Base-by-base conservation (phyloP, 129 eudicot species). In the Solidago caesia region DNA sequence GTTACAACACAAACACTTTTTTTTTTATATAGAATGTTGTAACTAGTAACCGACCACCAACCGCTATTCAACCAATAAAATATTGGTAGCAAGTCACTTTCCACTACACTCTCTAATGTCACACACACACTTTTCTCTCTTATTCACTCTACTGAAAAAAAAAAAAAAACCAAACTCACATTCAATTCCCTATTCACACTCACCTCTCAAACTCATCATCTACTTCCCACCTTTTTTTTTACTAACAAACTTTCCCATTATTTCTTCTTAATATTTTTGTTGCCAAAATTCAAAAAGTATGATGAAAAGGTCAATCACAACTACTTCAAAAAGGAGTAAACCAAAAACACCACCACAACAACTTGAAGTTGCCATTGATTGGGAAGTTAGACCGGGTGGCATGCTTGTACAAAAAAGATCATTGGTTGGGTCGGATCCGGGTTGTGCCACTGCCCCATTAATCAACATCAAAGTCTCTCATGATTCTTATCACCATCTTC, bases 341-440 rank as follows among this genome's bases (percentile, higher is more conserved):
- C 61, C 21, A 62, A 56, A 76, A 76, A 33, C 43, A 75, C 49
- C 76, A 72, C 62, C 75, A 86, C 42, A 60, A 13, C 67, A 76
- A 26, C 8, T 43, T 44, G 49, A 71, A 44, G 67, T 29, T n/a
- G 66, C 72, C 33, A 82, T 79, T 57, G 89, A 85, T 67, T 85
- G 92, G 89, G 89, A 88, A 76, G 84, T 85, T 65, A 85, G 86
- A 60, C 87, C 92, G 27, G 84, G 89, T 44, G 92, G 92, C 15
- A 49, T 87, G 82, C 81, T 87, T 69, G 92, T 87, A 29, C 92
- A 88, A 51, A 87, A 80, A 66, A 77, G 92, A 51, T 14, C 70
- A 70, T 14, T 70, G 64, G 39, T 69, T 77, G 79, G 80, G 72
- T 75, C 71, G 55, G 69, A 76, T 73, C 51, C 77, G 46, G 64